Conservation (phyloP, 345 rosid genomes). For the Hibiscus trionum region DNA sequence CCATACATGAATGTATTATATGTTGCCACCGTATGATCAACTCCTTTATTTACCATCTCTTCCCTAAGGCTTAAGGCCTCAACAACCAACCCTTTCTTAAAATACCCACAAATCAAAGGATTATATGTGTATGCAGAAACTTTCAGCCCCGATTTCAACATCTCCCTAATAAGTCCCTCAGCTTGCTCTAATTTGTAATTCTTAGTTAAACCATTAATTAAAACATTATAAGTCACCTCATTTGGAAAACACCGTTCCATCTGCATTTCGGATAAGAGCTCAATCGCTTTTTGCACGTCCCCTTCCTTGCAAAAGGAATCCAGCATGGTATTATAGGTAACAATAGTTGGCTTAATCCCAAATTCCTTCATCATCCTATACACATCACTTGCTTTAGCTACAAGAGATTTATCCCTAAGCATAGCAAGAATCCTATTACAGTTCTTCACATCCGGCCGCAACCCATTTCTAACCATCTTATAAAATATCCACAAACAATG, state of each 20-base stretch:
- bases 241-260: conserved; percentile 23
- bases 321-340: conserved; percentile 56
- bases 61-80: conserved; percentile 41
- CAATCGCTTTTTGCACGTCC: conserved; percentile 32
- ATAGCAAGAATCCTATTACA: conserved; percentile 60
- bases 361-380: conserved; percentile 39
- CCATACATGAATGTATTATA: conserved; percentile 44
- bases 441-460: conserved; percentile 49
- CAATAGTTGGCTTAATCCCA: conserved; percentile 44
- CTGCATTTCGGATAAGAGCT: conserved; percentile 45
- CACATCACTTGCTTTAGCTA: conserved; percentile 29
- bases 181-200: conserved; percentile 45
- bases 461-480: conserved; percentile 48
- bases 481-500: conserved; percentile 40
- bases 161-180: conserved; percentile 34
- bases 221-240: conserved; percentile 52
- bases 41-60: conserved; percentile 45
- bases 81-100: conserved; percentile 38
- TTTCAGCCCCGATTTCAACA: conserved; percentile 42
- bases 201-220: conserved; percentile 51
- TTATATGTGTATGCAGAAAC: conserved; percentile 46
- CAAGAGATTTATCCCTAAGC: conserved; percentile 38
- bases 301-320: conserved; percentile 55
- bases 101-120: conserved; percentile 52
- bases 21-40: conserved; percentile 32